Base-by-base conservation (phyloP, 768 basidiomycete species). In the Pluteus cervinus region DNA sequence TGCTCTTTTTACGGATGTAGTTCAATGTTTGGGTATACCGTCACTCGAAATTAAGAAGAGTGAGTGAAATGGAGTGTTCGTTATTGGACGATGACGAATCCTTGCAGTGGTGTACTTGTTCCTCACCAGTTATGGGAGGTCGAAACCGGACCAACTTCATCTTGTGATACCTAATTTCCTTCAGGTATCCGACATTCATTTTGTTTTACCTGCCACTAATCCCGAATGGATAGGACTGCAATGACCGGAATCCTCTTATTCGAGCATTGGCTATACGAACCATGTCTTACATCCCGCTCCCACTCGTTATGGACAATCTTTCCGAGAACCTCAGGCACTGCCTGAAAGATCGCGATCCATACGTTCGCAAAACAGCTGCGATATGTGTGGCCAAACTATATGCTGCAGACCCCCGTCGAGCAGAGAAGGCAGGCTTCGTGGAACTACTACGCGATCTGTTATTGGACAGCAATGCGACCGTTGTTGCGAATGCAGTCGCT, bases 41-140 rank as follows among this genome's bases (percentile, higher is more conserved):
- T 66, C 93, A 5, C 72, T 98, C 25, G 96, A 99, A 58, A 96
- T 98, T 59, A 99, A 99, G 76, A 99, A 99, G 73, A 99, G 93
- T 92, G 49, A 56, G 86, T 33, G n/a, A 33, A 31, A 34, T 12
- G 14, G 23, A 21, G 24, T 29, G n/a, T 18, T 29, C 20, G 17
- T 16, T 24, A 22, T 32, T 4, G 29, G 29, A n/a, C 28, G 33
- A 36, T 29, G 34, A 28, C 34, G 23, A 39, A 37, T 39, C 23
- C 37, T 48, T 53, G 26, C 54, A 97, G 92, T 97, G 92, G 93
- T 97, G 30, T 96, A 97, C 62, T 79, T 98, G 33, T 98, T 88
- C 66, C 78, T 98, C 42, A 83, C 98, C 55, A 97, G 92, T 66
- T 99, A 99, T 59, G 94, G 93, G 34, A 76, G 92, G 41, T 74